Base-by-base conservation (phyloP, 805 yeast genomes). In the Cephaloascus fragrans region DNA sequence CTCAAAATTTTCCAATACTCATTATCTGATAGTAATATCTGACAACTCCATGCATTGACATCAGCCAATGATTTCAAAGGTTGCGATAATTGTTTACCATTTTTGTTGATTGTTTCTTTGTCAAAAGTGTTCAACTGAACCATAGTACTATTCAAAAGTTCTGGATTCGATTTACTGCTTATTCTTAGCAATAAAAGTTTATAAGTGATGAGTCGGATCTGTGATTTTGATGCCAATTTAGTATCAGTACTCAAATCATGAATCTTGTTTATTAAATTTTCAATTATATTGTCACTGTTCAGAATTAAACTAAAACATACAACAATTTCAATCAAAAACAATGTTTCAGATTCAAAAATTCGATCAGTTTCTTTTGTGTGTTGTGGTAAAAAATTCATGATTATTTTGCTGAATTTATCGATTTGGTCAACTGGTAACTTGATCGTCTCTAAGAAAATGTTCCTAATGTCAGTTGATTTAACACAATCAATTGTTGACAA, bases 401-500 rank as follows among this genome's bases (percentile, higher is more conserved):
- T 51, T 17, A 56, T 52, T 42, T 55, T 52, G 17, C 62, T 65
- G 32, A 63, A 41, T 3, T 26, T 34, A 39, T 53, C 55, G 44
- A 71, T 55, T 44, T 69, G 67, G 2, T 51, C 57, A 3, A 53
- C 19, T 20, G 50, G 53, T 55, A 64, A 40, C 48, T 46, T 52
- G 46, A 73, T 62, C 8, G 79, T 66, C 17, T 67, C 67, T 36
- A 69, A 71, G 43, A 87, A 70, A 1, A 87, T 62, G 1, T 67
- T 64, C 3, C 71, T 57, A 4, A 88, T 61, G 37, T 74, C 73
- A 44, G 93, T 77, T 1, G 90, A 76, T 38, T 75, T 75, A 38
- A 90, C 69, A 54, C 97, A 90, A 47, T 89, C 95, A 34, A 82
- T 62, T 0, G 96, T 83, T 4, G 87, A 80, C 12, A 83, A 57